phyloP scores from a whole-genome alignment of 108 stramenopile species.

The Nitzschia palea region DNA sequence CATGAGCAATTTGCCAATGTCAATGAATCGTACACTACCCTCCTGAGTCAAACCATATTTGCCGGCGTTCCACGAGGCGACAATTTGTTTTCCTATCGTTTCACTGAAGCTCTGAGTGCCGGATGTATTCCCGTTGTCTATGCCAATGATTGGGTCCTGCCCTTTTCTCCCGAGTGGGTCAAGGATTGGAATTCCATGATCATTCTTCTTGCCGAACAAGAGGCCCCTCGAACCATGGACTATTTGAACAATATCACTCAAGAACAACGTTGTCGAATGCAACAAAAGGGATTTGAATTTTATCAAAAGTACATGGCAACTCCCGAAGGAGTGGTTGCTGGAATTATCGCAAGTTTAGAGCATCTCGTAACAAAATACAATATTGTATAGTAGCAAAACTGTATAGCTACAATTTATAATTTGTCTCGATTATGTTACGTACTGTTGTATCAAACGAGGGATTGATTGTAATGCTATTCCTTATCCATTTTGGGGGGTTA shows the following conservation, averaged over 20 bases:
- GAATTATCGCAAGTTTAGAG: neutral
- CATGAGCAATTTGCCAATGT: neutral
- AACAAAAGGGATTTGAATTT: slow-evolving; percentile 10
- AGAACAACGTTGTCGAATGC: slow-evolving; percentile 14
- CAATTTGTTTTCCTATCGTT: slow-evolving; percentile 50
- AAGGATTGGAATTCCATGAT: slow-evolving; percentile 38
- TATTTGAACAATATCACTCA: slow-evolving; percentile 9
- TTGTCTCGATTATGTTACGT: too few relatives aligned
- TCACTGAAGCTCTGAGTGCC: slow-evolving; percentile 33
- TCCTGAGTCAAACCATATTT: slow-evolving; percentile 22
- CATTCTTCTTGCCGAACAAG: slow-evolving; percentile 34
- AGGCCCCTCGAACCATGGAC: slow-evolving; percentile 12
- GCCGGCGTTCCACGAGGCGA: slow-evolving; percentile 43
- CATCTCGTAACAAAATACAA: too few relatives aligned
- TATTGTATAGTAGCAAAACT: too few relatives aligned
- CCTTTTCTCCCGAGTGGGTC: slow-evolving; percentile 29
- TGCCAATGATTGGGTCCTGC: slow-evolving; percentile 40
- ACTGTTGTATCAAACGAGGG: too few relatives aligned
- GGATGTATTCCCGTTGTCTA: slow-evolving; percentile 46
- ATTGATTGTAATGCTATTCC: too few relatives aligned
- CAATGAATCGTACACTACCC: neutral
- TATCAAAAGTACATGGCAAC: slow-evolving; percentile 25
- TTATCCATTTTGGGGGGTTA: too few relatives aligned
- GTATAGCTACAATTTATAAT: too few relatives aligned
- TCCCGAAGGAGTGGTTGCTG: neutral